Percentiles rank a stretch among this genome's conserved stretches.
Evolutionary conservation across 805 yeast genomes (phyloP).

Genomic region (Yarrowia deformans): DNA sequence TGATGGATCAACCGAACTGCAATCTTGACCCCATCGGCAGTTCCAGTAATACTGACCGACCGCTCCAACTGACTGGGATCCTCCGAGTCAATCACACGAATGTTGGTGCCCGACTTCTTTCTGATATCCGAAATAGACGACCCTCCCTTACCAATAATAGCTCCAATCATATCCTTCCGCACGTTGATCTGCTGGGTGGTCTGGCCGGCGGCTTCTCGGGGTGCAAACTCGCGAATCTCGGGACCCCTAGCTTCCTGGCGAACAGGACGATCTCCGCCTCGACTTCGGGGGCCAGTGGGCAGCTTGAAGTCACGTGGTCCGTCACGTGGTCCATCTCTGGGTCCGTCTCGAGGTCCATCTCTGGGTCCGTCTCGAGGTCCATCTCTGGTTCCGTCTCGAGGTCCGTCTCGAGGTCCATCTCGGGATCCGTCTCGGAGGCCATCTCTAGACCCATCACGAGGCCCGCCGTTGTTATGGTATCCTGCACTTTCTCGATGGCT

Average conservation of each 20-base stretch:
- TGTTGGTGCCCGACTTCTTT: slow-evolving; percentile 75
- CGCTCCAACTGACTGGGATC: slow-evolving; percentile 45
- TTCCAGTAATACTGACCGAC: slow-evolving; percentile 45
- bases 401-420: neutral
- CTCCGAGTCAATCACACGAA: slow-evolving; percentile 64
- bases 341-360: slow-evolving; percentile 12
- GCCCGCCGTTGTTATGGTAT: slow-evolving; percentile 12
- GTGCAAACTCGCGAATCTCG: slow-evolving; percentile 33
- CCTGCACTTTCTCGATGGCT: slow-evolving; percentile 11
- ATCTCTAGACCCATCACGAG: slow-evolving; percentile 4
- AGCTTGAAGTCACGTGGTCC: slow-evolving; percentile 22
- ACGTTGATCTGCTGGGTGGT: slow-evolving; percentile 73
- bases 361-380: slow-evolving; percentile 5
- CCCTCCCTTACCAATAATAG: slow-evolving; percentile 87
- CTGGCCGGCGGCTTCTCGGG: slow-evolving; percentile 39
- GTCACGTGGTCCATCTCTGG: slow-evolving; percentile 1
- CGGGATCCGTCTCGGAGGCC: neutral
- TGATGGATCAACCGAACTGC: slow-evolving; percentile 48
- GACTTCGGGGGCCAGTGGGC: slow-evolving; percentile 20
- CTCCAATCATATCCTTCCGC: slow-evolving; percentile 80
- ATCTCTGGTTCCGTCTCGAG: neutral
- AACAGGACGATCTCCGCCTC: slow-evolving; percentile 26
- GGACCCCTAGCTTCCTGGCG: slow-evolving; percentile 38
- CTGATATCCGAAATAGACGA: slow-evolving; percentile 79
- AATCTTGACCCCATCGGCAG: slow-evolving; percentile 45